A percentile compares a stretch with the other conserved stretches of the same genome.
Conservation (phyloP, 345 rosid genomes). For the Corchorus capsularis region DNA sequence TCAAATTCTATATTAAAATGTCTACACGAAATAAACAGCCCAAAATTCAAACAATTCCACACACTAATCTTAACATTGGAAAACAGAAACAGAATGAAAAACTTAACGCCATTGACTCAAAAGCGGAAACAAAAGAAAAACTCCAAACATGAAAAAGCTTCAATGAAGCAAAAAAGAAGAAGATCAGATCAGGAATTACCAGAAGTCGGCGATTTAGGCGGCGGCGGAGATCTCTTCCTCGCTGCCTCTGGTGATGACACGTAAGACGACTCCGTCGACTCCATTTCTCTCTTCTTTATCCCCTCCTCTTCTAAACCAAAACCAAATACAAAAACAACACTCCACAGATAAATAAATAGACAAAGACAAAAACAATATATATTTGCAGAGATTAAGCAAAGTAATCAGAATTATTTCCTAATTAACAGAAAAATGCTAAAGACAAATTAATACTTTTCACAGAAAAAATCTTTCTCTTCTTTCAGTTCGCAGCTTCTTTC, state of each 20-base stretch:
- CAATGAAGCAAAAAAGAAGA: constrained; percentile 4
- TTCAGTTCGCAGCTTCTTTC: constrained; percentile 4
- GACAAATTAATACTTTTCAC: not conserved
- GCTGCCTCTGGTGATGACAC: constrained; percentile 77
- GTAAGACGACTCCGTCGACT: constrained; percentile 84
- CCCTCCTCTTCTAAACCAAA: not conserved
- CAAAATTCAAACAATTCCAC: not conserved
- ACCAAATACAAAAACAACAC: not conserved
- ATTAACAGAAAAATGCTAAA: not conserved
- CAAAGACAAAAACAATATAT: not conserved
- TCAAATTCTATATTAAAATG: constrained; percentile 12
- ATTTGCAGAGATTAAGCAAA: constrained; percentile 11
- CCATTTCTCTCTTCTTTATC: constrained; percentile 49
- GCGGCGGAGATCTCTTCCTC: constrained; percentile 66
- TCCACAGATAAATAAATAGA: not conserved
- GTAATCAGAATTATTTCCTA: not conserved
- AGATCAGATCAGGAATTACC: constrained; percentile 66
- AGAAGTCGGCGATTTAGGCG: constrained; percentile 63
- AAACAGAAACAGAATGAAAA: not conserved
- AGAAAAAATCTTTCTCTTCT: not conserved
- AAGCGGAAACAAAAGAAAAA: not conserved
- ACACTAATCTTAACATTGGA: not conserved
- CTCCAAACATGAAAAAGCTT: not conserved
- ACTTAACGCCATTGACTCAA: constrained; percentile 6
- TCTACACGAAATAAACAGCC: not conserved